Conservation (phyloP, 2,329 filamentous ascomycete genomes). For the Lecanosticta acicola region DNA sequence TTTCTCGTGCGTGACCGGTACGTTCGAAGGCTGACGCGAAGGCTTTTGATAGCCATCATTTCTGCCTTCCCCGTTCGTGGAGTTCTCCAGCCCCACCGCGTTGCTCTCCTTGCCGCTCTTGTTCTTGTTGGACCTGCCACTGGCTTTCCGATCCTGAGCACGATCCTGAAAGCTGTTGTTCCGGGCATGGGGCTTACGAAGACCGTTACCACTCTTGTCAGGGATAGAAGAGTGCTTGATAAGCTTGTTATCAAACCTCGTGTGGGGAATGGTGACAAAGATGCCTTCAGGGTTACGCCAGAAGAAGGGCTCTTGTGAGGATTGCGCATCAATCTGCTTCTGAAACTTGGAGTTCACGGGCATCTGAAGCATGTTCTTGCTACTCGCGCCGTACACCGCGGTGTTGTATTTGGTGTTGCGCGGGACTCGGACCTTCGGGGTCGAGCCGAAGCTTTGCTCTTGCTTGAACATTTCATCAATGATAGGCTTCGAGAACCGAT, state of each 20-base stretch:
- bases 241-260: conserved; percentile 22
- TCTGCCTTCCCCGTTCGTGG: neutral
- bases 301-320: conserved; percentile 13
- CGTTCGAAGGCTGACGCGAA: conserved; percentile 4
- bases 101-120: conserved; percentile 5
- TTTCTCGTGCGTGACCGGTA: neutral
- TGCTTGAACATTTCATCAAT: conserved; percentile 40
- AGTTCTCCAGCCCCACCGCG: neutral
- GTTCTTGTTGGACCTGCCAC: conserved; percentile 14
- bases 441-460: conserved; percentile 44
- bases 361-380: conserved; percentile 21
- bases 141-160: conserved; percentile 14
- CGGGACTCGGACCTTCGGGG: conserved; percentile 34
- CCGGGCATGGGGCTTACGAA: conserved; percentile 7
- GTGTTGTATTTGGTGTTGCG: conserved; percentile 22
- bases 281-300: conserved; percentile 20
- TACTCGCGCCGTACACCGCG: conserved; percentile 5
- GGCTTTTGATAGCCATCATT: conserved; percentile 3
- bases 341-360: conserved; percentile 9
- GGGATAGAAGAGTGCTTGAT: conserved; percentile 10
- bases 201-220: conserved; percentile 5
- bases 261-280: conserved; percentile 26
- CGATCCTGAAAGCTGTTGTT: conserved; percentile 5
- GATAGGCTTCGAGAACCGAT: conserved; percentile 36
- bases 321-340: conserved; percentile 15